A percentile compares a stretch with the other conserved stretches of the same genome.
phyloP scores from a whole-genome alignment of 805 yeast genomes.

The Cyberlindnera lachancei region DNA sequence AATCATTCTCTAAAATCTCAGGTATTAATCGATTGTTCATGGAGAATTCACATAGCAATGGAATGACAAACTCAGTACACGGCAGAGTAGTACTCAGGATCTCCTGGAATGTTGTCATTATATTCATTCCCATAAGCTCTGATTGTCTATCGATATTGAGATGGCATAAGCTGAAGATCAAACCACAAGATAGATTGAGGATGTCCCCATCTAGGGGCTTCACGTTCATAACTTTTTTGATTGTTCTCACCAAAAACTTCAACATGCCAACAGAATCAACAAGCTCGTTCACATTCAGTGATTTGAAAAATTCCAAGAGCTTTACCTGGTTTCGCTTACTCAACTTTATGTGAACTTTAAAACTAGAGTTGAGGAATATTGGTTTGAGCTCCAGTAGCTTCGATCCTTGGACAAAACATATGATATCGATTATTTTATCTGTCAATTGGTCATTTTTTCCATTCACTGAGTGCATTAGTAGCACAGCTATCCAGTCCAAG shows the following conservation, averaged over 20 bases:
- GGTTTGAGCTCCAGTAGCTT: conserved; percentile 34
- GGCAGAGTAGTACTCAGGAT: conserved; percentile 32
- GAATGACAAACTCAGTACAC: conserved; percentile 39
- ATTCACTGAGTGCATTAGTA: conserved; percentile 24
- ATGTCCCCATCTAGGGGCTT: conserved; percentile 25
- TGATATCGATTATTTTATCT: conserved; percentile 30
- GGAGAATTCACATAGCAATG: conserved; percentile 40
- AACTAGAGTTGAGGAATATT: conserved; percentile 36
- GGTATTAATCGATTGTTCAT: conserved; percentile 31
- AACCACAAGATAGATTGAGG: conserved; percentile 34
- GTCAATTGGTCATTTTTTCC: conserved; percentile 8
- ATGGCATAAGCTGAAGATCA: conserved; percentile 39
- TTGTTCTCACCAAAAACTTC: conserved; percentile 30
- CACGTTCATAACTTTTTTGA: conserved; percentile 4
- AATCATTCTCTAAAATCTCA: conserved; percentile 21
- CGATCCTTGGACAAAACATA: conserved; percentile 25
- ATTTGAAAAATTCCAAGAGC: conserved; percentile 30
- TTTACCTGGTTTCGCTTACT: conserved; percentile 27
- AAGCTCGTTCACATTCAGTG: conserved; percentile 7
- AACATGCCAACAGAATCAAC: conserved; percentile 24
- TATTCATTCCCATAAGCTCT: conserved; percentile 34
- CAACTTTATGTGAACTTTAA: conserved; percentile 31
- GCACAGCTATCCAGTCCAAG: conserved; percentile 33
- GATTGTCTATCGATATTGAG: conserved; percentile 34
- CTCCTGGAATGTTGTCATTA: conserved; percentile 30